Percentiles rank a stretch among this genome's conserved stretches.
Conservation (phyloP, 768 basidiomycete genomes). For the Stropharia rugosoannulata region DNA sequence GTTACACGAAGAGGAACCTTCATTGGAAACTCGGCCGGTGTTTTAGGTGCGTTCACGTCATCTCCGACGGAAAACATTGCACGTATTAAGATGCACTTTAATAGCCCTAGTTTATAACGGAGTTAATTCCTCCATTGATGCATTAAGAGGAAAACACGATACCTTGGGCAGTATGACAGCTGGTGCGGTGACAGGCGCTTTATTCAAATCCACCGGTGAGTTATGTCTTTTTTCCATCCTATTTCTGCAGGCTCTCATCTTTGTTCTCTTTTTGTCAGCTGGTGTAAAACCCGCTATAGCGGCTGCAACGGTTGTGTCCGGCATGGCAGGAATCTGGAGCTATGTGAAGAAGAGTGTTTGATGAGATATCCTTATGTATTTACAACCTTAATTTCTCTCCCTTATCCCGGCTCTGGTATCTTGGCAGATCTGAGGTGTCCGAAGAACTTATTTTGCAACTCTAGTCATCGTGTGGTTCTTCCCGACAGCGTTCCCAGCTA, state of each 20-base stretch:
- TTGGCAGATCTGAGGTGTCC: conserved; percentile 43
- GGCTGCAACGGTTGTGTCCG: conserved; percentile 87
- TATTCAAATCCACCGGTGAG: conserved; percentile 88
- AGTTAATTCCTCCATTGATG: conserved; percentile 92
- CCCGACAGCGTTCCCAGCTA: conserved; percentile 34
- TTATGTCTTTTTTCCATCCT: conserved; percentile 42
- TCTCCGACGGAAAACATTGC: conserved; percentile 27
- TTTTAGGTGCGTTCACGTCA: conserved; percentile 74
- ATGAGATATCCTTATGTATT: conserved; percentile 47
- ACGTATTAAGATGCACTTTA: conserved; percentile 38
- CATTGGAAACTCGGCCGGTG: conserved; percentile 97
- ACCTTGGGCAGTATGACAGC: conserved; percentile 89
- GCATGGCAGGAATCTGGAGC: conserved; percentile 91
- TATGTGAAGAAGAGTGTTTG: conserved; percentile 89
- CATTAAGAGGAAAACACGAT: conserved; percentile 88
- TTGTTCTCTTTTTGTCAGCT: conserved; percentile 57
- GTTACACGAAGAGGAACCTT: conserved; percentile 96
- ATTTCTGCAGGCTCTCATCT: conserved; percentile 29
- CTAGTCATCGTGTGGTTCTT: conserved; percentile 13
- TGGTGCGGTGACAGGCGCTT: conserved; percentile 83
- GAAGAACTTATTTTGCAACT: conserved; percentile 29
- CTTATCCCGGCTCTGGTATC: conserved; percentile 41
- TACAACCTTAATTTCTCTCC: conserved; percentile 50
- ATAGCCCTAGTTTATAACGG: conserved; percentile 95
- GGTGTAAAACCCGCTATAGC: conserved; percentile 88